Evolutionary conservation across 2,329 filamentous ascomycete species (phyloP).

Genomic region (Colletotrichum australisinense): DNA sequence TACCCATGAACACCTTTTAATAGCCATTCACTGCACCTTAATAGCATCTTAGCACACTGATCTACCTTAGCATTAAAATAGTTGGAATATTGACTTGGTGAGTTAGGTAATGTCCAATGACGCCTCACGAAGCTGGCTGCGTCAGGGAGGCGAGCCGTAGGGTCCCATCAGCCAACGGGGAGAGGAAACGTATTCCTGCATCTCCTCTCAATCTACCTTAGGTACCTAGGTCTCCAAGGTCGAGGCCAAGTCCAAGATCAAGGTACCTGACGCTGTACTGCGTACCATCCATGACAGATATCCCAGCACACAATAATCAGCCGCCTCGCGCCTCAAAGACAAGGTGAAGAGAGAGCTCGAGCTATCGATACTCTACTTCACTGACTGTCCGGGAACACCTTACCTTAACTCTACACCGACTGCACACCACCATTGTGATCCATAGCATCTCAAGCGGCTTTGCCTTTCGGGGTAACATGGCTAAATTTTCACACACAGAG

Average conservation of each 20-base stretch:
- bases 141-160: not conserved
- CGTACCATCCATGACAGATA: not conserved
- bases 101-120: not conserved
- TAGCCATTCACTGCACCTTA: not conserved
- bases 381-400: not conserved
- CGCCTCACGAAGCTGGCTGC: not conserved
- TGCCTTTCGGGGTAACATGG: not conserved
- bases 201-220: not conserved
- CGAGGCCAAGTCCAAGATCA: not conserved
- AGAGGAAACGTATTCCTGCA: not conserved
- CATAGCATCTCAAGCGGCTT: not conserved
- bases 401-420: not conserved
- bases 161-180: not conserved
- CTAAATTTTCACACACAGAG: not conserved
- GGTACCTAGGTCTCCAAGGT: too few species aligned
- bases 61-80: not conserved
- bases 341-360: not conserved
- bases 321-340: not conserved
- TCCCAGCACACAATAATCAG: not conserved
- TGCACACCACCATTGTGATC: not conserved
- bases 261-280: not conserved
- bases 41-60: not conserved
- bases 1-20: constrained; percentile 1
- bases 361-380: not conserved
- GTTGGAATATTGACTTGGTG: not conserved